Evolutionary conservation across 148 eudicot species (phyloP), one percentile per base, ranked within the genome.

Genomic region (Chenopodium album): DNA sequence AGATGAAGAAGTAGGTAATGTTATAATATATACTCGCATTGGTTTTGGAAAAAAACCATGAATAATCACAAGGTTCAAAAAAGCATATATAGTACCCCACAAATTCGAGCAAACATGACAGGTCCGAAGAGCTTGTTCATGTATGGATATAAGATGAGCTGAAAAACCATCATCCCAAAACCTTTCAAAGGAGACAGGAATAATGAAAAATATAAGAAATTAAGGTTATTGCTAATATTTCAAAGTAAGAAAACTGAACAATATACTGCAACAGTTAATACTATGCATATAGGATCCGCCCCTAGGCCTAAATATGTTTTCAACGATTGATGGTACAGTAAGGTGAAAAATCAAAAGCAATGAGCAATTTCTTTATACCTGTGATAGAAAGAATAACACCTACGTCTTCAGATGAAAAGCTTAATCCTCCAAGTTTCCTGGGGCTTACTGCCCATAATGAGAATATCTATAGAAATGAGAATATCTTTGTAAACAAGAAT

Each of bases 81-180:
- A 46, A 79, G 50, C 92, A 82, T 93, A 31, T 31, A 31, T 31
- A 31, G 32, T 31, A 93, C 98, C 83, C 93, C 96, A 32, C 80
- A 75, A 60, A 93, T 56, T 29, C 96, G 96, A 87, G 88, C 78
- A 67, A 88, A 29, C 85, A 80, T 65, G 75, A 93, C 72, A 17
- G 94, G 90, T 7, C 98, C 98, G 22, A 91, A 29, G 59, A 73
- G 50, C 84, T 60, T 89, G 81, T 91, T 89, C 31, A 88, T 41
- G 19, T 75, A 16, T 13, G 96, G 96, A 87, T 92, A 93, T 23
- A 94, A 22, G 46, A 89, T 77, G 54, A 92, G 88, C 82, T 93
- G 98, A 79, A 85, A 91, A 19, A 91, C 69, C 83, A 95, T 77
- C 82, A 93, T 82, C 16, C 94, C 96, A 37, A 89, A 34, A 69